Conservation (phyloP, 164 flowering plant genomes). For the Tetrastigma voinierianum region DNA sequence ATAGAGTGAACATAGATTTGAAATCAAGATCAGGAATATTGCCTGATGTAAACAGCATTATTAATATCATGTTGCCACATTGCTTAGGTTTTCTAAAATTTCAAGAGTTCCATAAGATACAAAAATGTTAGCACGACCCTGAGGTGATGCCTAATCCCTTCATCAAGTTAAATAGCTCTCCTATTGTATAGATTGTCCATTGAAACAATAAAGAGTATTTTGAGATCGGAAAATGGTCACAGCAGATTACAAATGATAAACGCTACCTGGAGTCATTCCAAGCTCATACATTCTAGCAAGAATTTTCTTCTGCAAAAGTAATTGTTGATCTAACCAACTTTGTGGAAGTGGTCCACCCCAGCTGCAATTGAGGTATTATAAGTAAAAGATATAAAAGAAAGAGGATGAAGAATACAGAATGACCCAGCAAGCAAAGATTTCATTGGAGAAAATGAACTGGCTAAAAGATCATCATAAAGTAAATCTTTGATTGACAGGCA, state of each 20-base stretch:
- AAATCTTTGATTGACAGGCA: not conserved
- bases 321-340: slow-evolving; percentile 73
- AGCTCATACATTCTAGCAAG: slow-evolving; percentile 71
- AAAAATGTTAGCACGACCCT: not conserved
- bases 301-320: slow-evolving; percentile 62
- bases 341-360: slow-evolving; percentile 91
- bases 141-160: not conserved
- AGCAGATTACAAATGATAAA: not conserved
- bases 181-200: not conserved
- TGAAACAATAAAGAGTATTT: not conserved
- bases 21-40: not conserved
- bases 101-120: not conserved
- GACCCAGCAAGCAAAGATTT: not conserved
- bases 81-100: not conserved
- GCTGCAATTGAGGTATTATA: slow-evolving; percentile 27
- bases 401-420: not conserved
- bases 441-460: not conserved
- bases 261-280: slow-evolving; percentile 81
- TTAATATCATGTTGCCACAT: not conserved
- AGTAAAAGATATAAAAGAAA: not conserved
- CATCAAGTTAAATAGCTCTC: not conserved
- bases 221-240: not conserved
- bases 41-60: not conserved
- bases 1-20: not conserved
- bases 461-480: not conserved